phyloP scores from a whole-genome alignment of 805 yeast genomes.

The Candida nitratophila region DNA sequence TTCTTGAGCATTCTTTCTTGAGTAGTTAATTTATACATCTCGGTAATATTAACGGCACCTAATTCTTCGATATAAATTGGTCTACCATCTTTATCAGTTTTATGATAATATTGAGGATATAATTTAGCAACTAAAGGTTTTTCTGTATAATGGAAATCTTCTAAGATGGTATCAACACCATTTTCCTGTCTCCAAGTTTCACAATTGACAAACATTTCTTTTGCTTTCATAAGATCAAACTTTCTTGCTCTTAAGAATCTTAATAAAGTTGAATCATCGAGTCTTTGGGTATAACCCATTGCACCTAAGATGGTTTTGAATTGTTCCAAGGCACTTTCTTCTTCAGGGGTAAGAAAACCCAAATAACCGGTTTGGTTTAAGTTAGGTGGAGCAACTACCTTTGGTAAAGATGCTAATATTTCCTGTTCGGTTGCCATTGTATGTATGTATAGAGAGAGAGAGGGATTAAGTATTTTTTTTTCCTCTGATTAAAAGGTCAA shows the following conservation, averaged over 20 bases:
- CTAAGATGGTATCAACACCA: constrained; percentile 80
- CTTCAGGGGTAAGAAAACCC: constrained; percentile 68
- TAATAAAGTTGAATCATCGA: constrained; percentile 78
- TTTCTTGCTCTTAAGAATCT: constrained; percentile 94
- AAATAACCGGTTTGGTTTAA: constrained; percentile 64
- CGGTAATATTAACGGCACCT: constrained; percentile 82
- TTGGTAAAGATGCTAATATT: constrained; percentile 21
- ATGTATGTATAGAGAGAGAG: too few species aligned
- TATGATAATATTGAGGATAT: constrained; percentile 97
- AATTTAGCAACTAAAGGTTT: constrained; percentile 81
- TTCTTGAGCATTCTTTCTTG: constrained; percentile 95
- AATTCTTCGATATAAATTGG: constrained; percentile 93
- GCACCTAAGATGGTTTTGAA: constrained; percentile 52
- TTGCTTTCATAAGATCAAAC: constrained; percentile 76
- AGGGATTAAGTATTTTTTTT: too few species aligned
- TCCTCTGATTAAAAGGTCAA: too few species aligned
- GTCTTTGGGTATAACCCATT: constrained; percentile 65
- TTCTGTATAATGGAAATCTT: constrained; percentile 89
- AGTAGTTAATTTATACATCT: constrained; percentile 88
- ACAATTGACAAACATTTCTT: constrained; percentile 76
- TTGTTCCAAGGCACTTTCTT: constrained; percentile 49
- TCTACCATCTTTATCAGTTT: constrained; percentile 94
- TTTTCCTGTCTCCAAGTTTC: constrained; percentile 88
- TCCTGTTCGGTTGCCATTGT: constrained; percentile 17
- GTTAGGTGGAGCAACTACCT: constrained; percentile 51